These are phyloP conservation scores for Auriscalpium microsporum DNA, from an alignment of 768 basidiomycete genomes.

Conservation along the genomic window DNA sequence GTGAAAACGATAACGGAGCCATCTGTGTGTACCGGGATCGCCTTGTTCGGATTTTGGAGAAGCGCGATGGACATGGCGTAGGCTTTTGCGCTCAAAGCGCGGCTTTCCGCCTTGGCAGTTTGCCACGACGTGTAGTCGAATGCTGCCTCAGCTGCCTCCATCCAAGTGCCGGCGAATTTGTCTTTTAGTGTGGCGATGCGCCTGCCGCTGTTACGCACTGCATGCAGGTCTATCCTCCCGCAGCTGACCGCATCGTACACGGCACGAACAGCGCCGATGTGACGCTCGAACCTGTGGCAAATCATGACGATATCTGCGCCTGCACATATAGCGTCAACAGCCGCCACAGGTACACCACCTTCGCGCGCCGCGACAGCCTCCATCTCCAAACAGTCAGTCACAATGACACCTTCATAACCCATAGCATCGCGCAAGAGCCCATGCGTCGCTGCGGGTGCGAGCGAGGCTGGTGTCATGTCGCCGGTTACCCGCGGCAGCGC, in stretches of 20 bases:
- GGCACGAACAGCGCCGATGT: conserved; percentile 43
- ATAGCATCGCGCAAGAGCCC: conserved; percentile 43
- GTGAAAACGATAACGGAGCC: conserved; percentile 37
- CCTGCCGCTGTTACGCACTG: conserved; percentile 32
- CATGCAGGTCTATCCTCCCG: conserved; percentile 33
- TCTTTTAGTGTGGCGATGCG: conserved; percentile 45
- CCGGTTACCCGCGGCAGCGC: conserved; percentile 52
- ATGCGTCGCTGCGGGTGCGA: conserved; percentile 44
- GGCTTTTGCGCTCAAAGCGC: conserved; percentile 34
- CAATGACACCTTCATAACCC: conserved; percentile 49
- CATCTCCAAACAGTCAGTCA: conserved; percentile 76
- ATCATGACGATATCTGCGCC: conserved; percentile 72
- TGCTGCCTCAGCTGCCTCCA: conserved; percentile 22
- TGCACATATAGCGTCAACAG: conserved; percentile 47
- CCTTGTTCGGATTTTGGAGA: conserved; percentile 30
- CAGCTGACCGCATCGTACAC: conserved; percentile 42
- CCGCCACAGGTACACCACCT: conserved; percentile 44
- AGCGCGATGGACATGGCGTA: conserved; percentile 43
- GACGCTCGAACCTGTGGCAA: conserved; percentile 51
- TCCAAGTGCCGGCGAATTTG: conserved; percentile 41
- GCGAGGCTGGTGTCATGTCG: conserved; percentile 48
- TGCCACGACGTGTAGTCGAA: conserved; percentile 25
- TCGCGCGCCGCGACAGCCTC: conserved; percentile 47
- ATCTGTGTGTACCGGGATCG: conserved; percentile 25
- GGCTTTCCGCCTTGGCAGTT: conserved; percentile 31